Percentiles rank a stretch among this genome's conserved stretches.
Conservation (phyloP, 805 yeast genomes). For the Candida michaelii region DNA sequence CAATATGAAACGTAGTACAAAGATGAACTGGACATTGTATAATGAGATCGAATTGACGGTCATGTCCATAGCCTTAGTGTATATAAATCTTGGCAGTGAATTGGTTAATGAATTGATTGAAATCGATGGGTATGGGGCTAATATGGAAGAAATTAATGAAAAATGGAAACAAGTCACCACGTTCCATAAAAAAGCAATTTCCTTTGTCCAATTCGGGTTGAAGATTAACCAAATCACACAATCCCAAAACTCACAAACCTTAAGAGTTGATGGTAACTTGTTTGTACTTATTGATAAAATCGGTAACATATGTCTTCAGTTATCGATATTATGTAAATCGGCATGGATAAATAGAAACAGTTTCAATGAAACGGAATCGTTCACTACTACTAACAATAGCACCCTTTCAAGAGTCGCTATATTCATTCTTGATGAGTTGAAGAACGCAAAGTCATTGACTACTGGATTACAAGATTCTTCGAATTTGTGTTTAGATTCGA, state of each 20-base stretch:
- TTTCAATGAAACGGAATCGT: conserved; percentile 20
- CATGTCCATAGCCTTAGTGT: conserved; percentile 26
- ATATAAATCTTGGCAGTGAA: conserved; percentile 35
- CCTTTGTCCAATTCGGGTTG: conserved; percentile 26
- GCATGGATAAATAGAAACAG: conserved; percentile 35
- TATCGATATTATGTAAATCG: conserved; percentile 39
- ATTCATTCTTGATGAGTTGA: conserved; percentile 35
- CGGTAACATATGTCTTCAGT: conserved; percentile 33
- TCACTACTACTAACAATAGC: conserved; percentile 31
- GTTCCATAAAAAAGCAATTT: conserved; percentile 32
- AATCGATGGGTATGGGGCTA: conserved; percentile 1
- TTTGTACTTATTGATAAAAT: conserved; percentile 24
- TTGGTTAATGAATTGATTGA: conserved; percentile 35
- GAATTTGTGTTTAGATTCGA: conserved; percentile 9
- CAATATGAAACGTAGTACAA: not conserved
- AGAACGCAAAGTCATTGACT: conserved; percentile 21
- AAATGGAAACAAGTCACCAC: conserved; percentile 39
- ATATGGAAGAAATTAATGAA: conserved; percentile 18
- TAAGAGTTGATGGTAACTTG: conserved; percentile 10
- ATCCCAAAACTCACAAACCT: not conserved
- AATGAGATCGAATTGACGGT: conserved; percentile 30
- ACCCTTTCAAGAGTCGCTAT: conserved; percentile 47
- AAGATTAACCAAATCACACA: conserved; percentile 2
- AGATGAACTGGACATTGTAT: conserved; percentile 27
- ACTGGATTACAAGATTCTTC: conserved; percentile 12